phyloP scores from a whole-genome alignment of 805 yeast species.

The Cyberlindnera xishuangbannaensis region DNA sequence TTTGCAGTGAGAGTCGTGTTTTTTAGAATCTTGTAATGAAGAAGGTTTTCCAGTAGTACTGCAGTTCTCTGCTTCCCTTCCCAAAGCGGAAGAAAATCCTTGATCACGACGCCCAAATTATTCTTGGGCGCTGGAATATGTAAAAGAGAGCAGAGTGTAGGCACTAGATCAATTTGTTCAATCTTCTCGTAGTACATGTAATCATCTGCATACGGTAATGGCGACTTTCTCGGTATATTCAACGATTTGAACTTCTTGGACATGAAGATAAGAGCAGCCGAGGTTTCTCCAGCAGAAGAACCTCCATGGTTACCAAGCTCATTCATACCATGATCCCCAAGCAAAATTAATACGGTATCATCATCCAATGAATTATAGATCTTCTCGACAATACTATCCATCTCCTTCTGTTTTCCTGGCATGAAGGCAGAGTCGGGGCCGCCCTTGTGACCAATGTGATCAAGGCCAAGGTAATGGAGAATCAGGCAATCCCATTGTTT shows the following conservation, averaged over 20 bases:
- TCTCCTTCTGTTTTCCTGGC: constrained; percentile 78
- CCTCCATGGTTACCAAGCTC: constrained; percentile 97
- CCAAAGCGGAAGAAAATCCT: constrained; percentile 52
- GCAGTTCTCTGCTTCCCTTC: constrained; percentile 27
- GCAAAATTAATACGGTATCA: constrained; percentile 59
- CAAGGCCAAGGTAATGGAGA: constrained; percentile 88
- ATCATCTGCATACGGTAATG: constrained; percentile 29
- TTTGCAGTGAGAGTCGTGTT: constrained; percentile 28
- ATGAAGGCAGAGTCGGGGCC: constrained; percentile 81
- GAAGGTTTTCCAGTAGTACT: constrained; percentile 48
- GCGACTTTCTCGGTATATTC: constrained; percentile 14
- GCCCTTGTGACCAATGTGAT: constrained; percentile 96
- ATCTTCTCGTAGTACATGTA: constrained; percentile 49
- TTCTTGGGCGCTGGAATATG: constrained; percentile 90
- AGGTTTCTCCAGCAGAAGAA: constrained; percentile 86
- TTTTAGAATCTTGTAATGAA: constrained; percentile 47
- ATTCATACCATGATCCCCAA: constrained; percentile 97
- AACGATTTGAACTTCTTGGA: constrained; percentile 49
- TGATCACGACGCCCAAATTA: constrained; percentile 70
- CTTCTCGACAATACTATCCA: constrained; percentile 62
- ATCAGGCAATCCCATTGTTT: constrained; percentile 78
- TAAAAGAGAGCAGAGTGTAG: constrained; percentile 69
- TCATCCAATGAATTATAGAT: constrained; percentile 43
- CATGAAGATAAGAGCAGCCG: constrained; percentile 69
- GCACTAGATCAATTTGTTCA: constrained; percentile 82